These are phyloP conservation scores for Phytophthora capsici DNA, from an alignment of 352 stramenopile genomes.

Conservation along the genomic window DNA sequence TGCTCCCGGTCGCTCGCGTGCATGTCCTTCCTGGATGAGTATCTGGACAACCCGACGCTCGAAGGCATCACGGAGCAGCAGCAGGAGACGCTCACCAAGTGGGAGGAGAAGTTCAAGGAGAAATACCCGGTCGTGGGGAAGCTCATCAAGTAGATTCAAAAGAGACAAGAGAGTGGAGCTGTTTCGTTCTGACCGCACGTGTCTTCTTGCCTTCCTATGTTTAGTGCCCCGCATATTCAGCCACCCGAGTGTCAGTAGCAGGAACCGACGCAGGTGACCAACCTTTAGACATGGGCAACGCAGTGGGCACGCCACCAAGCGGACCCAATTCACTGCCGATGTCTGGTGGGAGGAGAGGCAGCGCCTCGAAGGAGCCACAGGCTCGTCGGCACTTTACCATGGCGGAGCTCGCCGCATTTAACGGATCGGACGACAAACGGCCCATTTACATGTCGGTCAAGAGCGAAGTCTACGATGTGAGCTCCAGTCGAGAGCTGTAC, in stretches of 20 bases:
- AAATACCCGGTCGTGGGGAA: constrained; percentile 96
- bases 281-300: constrained; percentile 35
- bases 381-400: constrained; percentile 72
- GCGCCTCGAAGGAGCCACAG: constrained; percentile 5
- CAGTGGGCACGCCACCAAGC: constrained; percentile 35
- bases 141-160: constrained; percentile 44
- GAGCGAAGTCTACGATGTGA: constrained; percentile 95
- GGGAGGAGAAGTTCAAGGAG: constrained; percentile 95
- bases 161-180: constrained; percentile 12
- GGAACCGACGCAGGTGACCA: not conserved
- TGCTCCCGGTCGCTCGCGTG: constrained; percentile 94
- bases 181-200: constrained; percentile 14
- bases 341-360: constrained; percentile 15
- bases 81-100: constrained; percentile 94
- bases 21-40: constrained; percentile 96
- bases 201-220: constrained; percentile 24
- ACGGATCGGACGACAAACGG: constrained; percentile 66
- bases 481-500: constrained; percentile 87
- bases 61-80: constrained; percentile 93
- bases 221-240: constrained; percentile 27
- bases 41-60: constrained; percentile 92
- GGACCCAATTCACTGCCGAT: constrained; percentile 24
- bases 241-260: not conserved
- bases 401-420: constrained; percentile 84
- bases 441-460: constrained; percentile 92